Base-by-base conservation (phyloP, 2,329 filamentous ascomycete species). In the Venturia pyrina region DNA sequence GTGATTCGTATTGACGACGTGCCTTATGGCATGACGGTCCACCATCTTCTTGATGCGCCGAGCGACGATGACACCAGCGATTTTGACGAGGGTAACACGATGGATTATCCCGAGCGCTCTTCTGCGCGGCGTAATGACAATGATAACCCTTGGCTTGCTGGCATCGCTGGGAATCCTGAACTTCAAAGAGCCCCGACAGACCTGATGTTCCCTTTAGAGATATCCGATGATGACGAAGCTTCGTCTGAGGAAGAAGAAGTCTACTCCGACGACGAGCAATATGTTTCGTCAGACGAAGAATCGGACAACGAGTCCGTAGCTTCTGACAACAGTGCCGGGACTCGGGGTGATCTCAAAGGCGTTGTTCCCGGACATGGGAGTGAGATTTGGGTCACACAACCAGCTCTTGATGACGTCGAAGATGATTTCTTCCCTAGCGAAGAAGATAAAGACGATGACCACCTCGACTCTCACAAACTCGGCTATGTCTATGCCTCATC, bases 1-100 rank as follows among this genome's bases (percentile, higher is more conserved):
- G 83, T 96, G 4, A 86, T 98, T 50, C 79, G 95, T 41, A 86
- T 98, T 1, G 92, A 98, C 72, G 87, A 89, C 65, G 87, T 89
- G 74, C 86, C 90, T 0, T 95, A 92, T 72, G 93, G 93, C 15
- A 95, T 98, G 90, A 97, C 91, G 28, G 93, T 98, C 0, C 93
- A 98, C 72, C 93, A 98, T 75, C 93, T 98, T 87, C 85, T 98
- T 2, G 93, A 97, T 71, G 78, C 79, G 15, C 79, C 84, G 13
- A 84, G 83, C 66, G 81, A 83, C 13, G 76, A 79, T 57, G 82
- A 83, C 56, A 82, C 84, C 46, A 78, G 75, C 4, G 78, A 80
- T 5, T 73, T 73, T 37, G 75, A 75, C 17, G 78, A 78, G 11
- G 72, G 76, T n/a, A 70, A 74, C 56, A 69, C 70, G 19, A 28